phyloP scores from a whole-genome alignment of 192 early-diverging fungal genomes.

The Coemansia interrupta region DNA sequence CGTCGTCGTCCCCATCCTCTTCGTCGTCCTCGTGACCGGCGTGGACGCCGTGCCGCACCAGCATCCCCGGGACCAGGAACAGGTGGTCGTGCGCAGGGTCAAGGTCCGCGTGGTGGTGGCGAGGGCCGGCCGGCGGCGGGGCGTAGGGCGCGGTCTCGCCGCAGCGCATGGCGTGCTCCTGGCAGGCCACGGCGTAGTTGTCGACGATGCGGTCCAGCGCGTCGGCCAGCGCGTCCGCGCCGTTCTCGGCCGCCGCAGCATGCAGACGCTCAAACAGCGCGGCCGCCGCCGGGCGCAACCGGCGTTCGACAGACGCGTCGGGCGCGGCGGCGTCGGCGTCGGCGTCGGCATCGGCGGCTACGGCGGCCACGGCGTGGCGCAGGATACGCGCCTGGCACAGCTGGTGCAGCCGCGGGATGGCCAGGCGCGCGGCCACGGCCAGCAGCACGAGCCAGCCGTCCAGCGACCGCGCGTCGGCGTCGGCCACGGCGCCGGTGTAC shows the following conservation, averaged over 20 bases:
- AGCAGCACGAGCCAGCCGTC: slow-evolving; percentile 37
- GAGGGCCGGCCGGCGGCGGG: background rate
- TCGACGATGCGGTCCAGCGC: slow-evolving; percentile 28
- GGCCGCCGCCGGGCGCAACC: too few relatives aligned
- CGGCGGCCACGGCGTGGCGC: slow-evolving; percentile 2
- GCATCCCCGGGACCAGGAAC: background rate
- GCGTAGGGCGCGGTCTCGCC: background rate
- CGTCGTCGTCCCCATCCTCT: slow-evolving; percentile 6
- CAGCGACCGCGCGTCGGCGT: slow-evolving; percentile 9
- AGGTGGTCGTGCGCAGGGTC: background rate
- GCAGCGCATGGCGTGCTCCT: slow-evolving; percentile 33
- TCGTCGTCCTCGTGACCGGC: background rate
- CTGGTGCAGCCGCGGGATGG: slow-evolving; percentile 33
- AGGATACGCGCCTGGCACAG: slow-evolving; percentile 37
- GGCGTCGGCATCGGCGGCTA: background rate
- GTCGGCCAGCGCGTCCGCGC: slow-evolving; percentile 24
- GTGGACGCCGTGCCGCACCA: too few relatives aligned
- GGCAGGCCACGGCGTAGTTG: slow-evolving; percentile 29
- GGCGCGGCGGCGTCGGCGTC: background rate
- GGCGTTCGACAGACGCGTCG: too few relatives aligned
- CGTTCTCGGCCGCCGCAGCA: slow-evolving; percentile 25
- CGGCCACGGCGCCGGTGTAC: slow-evolving; percentile 24
- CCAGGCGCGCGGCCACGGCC: slow-evolving; percentile 33
- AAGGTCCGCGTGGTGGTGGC: background rate
- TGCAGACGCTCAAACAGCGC: slow-evolving; percentile 20